Conservation (phyloP, 352 stramenopile genomes). For the Pythium insidiosum region DNA sequence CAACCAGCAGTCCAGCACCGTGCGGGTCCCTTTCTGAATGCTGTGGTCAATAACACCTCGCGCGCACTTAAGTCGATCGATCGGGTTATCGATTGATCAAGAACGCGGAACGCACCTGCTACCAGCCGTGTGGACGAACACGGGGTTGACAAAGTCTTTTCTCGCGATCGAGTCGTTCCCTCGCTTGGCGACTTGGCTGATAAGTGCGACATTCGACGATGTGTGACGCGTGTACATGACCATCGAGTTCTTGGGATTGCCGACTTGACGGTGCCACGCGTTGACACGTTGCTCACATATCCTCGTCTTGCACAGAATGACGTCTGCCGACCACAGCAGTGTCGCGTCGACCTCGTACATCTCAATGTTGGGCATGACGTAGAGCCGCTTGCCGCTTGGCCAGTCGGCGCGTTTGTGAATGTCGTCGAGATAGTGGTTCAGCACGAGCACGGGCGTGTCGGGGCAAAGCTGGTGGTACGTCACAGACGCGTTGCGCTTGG, state of each 20-base stretch:
- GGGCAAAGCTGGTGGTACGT: slow-evolving; percentile 31
- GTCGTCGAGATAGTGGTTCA: slow-evolving; percentile 30
- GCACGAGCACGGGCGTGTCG: slow-evolving; percentile 16
- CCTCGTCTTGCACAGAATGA: slow-evolving; percentile 52
- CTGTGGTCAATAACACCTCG: slow-evolving; percentile 1
- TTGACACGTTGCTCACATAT: slow-evolving; percentile 29
- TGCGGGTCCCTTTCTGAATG: slow-evolving; percentile 39
- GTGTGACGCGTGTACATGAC: slow-evolving; percentile 60
- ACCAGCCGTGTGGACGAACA: slow-evolving; percentile 41
- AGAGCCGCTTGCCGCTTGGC: slow-evolving; percentile 18
- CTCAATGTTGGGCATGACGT: slow-evolving; percentile 24
- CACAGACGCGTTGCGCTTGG: slow-evolving; percentile 5
- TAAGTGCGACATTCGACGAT: slow-evolving; percentile 30
- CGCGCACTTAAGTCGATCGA: no score
- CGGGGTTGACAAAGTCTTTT: slow-evolving; percentile 34
- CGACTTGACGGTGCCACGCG: slow-evolving; percentile 51
- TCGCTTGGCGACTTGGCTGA: background rate
- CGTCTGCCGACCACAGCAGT: slow-evolving; percentile 41
- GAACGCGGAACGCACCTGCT: slow-evolving; percentile 12
- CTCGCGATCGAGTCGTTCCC: background rate
- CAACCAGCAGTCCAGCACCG: slow-evolving; percentile 51
- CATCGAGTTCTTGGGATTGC: slow-evolving; percentile 33
- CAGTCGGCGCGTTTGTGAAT: slow-evolving; percentile 8
- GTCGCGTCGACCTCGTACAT: slow-evolving; percentile 39
- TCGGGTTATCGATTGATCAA: no score